phyloP scores from a whole-genome alignment of 768 basidiomycete genomes.

The Mycena epipterygia region DNA sequence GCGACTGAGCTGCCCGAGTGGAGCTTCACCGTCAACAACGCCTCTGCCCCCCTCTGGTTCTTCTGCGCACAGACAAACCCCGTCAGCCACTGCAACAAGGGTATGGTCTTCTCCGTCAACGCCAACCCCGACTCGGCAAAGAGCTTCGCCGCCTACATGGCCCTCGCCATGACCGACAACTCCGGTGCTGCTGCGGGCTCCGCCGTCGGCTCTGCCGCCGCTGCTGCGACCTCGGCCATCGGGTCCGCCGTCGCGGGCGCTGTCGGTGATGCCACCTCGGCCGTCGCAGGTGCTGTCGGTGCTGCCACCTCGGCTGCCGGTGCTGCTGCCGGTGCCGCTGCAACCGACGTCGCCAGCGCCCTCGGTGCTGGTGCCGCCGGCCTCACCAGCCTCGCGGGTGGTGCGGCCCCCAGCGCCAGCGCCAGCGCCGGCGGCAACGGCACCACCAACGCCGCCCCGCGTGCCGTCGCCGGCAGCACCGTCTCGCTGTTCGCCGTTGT shows the following conservation, averaged over 20 bases:
- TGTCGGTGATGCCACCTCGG: conserved; percentile 12
- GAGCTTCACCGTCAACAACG: conserved; percentile 61
- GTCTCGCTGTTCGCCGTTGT: conserved; percentile 27
- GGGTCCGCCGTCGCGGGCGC: conserved; percentile 32
- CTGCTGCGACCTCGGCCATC: conserved; percentile 36
- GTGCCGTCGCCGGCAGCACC: not conserved
- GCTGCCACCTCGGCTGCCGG: not conserved
- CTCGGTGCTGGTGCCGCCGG: not conserved
- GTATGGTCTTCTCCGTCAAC: conserved; percentile 77
- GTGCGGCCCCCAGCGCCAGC: not conserved
- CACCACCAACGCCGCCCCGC: conserved; percentile 7
- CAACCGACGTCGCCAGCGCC: conserved; percentile 19
- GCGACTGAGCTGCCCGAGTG: conserved; percentile 55
- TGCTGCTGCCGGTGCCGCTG: not conserved
- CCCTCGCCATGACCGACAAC: conserved; percentile 11
- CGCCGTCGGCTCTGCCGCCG: conserved; percentile 16
- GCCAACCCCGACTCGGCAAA: conserved; percentile 52
- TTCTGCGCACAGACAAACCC: conserved; percentile 63
- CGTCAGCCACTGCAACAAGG: conserved; percentile 61
- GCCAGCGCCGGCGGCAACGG: not conserved
- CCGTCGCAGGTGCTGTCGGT: not conserved
- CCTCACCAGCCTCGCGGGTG: not conserved
- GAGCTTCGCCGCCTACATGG: conserved; percentile 64
- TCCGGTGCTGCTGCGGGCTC: conserved; percentile 20
- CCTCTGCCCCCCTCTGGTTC: conserved; percentile 70